A percentile compares a stretch with the other conserved stretches of the same genome.
phyloP scores from a whole-genome alignment of 805 yeast genomes.

The Sugiyamaella lignohabitans region DNA sequence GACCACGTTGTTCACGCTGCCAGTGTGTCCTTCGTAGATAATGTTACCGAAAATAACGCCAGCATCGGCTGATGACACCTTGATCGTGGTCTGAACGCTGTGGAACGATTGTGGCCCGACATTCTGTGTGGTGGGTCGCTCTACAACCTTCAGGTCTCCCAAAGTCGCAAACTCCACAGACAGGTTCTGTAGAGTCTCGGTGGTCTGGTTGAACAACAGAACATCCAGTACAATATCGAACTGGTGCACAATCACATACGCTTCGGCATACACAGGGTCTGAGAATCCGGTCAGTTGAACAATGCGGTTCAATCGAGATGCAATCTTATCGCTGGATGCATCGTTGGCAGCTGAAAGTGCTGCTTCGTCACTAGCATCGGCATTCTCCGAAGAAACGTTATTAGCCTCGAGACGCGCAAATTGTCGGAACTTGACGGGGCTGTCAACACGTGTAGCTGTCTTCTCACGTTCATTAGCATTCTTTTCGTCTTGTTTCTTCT shows the following conservation, averaged over 20 bases:
- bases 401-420: slow-evolving; percentile 45
- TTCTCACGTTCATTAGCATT: slow-evolving; percentile 53
- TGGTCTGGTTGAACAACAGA: slow-evolving; percentile 88
- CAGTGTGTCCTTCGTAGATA: slow-evolving; percentile 92
- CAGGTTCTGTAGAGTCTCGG: slow-evolving; percentile 73
- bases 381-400: slow-evolving; percentile 30
- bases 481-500: slow-evolving; percentile 48
- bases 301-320: slow-evolving; percentile 80
- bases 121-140: slow-evolving; percentile 81
- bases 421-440: slow-evolving; percentile 71
- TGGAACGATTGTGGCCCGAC: slow-evolving; percentile 98
- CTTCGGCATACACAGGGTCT: slow-evolving; percentile 97
- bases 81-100: slow-evolving; percentile 78
- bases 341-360: slow-evolving; percentile 41
- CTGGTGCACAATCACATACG: slow-evolving; percentile 91
- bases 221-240: slow-evolving; percentile 94
- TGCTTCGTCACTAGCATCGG: slow-evolving; percentile 47
- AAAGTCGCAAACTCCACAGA: slow-evolving; percentile 93
- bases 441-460: slow-evolving; percentile 72
- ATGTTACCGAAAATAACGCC: slow-evolving; percentile 98
- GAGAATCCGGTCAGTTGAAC: slow-evolving; percentile 96
- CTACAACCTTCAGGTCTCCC: slow-evolving; percentile 93
- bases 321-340: slow-evolving; percentile 39
- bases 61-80: slow-evolving; percentile 95
- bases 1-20: slow-evolving; percentile 82